Conservation (phyloP, 2,329 filamentous ascomycete species). For the Aspergillus flavus region DNA sequence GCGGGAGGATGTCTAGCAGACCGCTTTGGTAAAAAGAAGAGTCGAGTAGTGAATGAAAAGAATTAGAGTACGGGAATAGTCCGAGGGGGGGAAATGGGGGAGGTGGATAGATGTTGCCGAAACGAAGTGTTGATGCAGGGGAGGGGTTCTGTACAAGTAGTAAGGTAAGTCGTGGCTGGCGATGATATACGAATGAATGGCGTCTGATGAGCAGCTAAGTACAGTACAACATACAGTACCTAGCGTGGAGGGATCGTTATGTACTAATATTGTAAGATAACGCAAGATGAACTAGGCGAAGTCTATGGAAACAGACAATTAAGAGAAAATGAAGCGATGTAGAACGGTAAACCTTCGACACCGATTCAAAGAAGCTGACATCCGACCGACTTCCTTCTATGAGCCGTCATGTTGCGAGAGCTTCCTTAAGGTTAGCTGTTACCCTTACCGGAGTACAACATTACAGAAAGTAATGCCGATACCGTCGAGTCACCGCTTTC, state of each 20-base stretch:
- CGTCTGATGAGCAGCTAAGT: background rate
- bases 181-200: background rate
- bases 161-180: background rate
- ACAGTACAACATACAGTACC: background rate
- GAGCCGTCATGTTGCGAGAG: background rate
- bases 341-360: background rate
- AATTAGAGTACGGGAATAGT: background rate
- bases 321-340: background rate
- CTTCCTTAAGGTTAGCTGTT: background rate
- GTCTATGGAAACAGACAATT: background rate
- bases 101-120: background rate
- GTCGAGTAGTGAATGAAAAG: background rate
- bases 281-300: background rate
- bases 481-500: constrained; percentile 13
- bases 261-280: background rate
- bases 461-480: constrained; percentile 3
- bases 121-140: constrained; percentile 4
- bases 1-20: constrained; percentile 17
- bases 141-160: constrained; percentile 9
- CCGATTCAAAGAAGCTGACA: background rate
- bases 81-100: background rate
- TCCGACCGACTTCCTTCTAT: background rate
- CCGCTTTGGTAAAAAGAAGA: constrained; percentile 1
- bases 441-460: background rate
- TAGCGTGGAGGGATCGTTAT: background rate